phyloP scores from a whole-genome alignment of 2,329 filamentous ascomycete genomes.

The Mycosphaerella sp. region DNA sequence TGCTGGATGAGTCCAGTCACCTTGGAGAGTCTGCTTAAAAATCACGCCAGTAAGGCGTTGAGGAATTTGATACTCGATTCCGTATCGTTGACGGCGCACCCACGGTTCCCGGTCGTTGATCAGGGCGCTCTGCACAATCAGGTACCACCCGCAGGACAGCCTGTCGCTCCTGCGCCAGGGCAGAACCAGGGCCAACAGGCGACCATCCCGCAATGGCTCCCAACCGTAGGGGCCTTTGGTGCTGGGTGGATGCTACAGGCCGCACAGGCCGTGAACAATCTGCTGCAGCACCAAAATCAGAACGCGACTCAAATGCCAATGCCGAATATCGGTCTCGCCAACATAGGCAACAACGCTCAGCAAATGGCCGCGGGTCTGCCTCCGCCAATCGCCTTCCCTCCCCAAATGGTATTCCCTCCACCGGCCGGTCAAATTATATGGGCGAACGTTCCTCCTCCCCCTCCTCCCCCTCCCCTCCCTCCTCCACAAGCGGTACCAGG shows the following conservation, averaged over 20 bases:
- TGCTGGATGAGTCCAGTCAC: constrained; percentile 61
- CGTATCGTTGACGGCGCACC: constrained; percentile 55
- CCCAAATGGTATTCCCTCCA: neutral
- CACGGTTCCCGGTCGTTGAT: constrained; percentile 19
- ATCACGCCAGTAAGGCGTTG: constrained; percentile 45
- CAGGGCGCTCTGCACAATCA: constrained; percentile 16
- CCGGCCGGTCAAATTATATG: too few species aligned
- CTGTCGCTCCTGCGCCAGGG: constrained; percentile 3
- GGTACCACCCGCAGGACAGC: constrained; percentile 9
- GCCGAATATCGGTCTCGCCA: neutral
- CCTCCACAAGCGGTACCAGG: neutral
- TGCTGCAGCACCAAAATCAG: neutral
- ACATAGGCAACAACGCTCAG: neutral
- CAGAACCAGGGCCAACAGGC: neutral
- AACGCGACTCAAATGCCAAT: neutral
- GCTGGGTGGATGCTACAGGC: constrained; percentile 1
- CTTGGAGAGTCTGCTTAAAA: constrained; percentile 48
- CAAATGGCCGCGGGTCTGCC: neutral
- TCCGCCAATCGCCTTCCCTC: neutral
- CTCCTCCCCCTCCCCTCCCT: too few species aligned
- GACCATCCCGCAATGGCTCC: constrained; percentile 9
- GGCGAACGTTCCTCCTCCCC: too few species aligned
- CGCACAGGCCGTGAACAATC: neutral
- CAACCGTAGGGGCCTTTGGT: neutral
- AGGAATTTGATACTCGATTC: constrained; percentile 55